Conservation (phyloP, 495 filamentous ascomycete genomes). For the Aspergillus wentii region DNA sequence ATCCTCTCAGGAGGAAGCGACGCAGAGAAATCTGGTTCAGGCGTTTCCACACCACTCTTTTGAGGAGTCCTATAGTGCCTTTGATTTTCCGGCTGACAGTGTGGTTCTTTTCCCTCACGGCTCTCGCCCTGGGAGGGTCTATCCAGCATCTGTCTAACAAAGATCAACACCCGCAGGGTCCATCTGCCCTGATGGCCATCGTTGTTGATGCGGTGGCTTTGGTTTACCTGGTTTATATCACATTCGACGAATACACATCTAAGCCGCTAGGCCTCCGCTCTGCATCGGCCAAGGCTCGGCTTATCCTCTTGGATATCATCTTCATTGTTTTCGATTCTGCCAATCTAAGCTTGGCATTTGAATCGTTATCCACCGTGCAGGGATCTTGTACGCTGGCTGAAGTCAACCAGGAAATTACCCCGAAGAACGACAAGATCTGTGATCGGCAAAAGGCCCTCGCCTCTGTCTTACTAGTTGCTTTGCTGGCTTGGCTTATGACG, state of each 20-base stretch:
- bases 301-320: conserved; percentile 85
- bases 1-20: conserved; percentile 33
- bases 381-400: conserved; percentile 51
- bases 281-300: conserved; percentile 74
- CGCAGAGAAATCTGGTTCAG: conserved; percentile 51
- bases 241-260: conserved; percentile 91
- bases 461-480: conserved; percentile 73
- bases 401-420: conserved; percentile 30
- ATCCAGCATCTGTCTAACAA: conserved; percentile 60
- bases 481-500: conserved; percentile 85
- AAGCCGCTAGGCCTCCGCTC: conserved; percentile 86
- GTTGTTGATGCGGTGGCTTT: conserved; percentile 85
- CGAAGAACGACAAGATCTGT: conserved; percentile 52
- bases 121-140: conserved; percentile 71
- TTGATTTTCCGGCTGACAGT: conserved; percentile 78
- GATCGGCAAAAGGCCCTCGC: conserved; percentile 70
- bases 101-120: conserved; percentile 73
- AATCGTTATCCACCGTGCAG: conserved; percentile 67
- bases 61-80: conserved; percentile 82
- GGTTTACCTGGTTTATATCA: conserved; percentile 87
- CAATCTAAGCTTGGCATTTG: conserved; percentile 85
- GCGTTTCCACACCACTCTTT: conserved; percentile 49
- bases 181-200: conserved; percentile 85
- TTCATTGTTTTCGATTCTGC: conserved; percentile 96
- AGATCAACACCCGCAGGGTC: conserved; percentile 47